A percentile compares a stretch with the other conserved stretches of the same genome.
Evolutionary conservation across 306 rosid species (phyloP).

Genomic region (Potentilla sterilis): DNA sequence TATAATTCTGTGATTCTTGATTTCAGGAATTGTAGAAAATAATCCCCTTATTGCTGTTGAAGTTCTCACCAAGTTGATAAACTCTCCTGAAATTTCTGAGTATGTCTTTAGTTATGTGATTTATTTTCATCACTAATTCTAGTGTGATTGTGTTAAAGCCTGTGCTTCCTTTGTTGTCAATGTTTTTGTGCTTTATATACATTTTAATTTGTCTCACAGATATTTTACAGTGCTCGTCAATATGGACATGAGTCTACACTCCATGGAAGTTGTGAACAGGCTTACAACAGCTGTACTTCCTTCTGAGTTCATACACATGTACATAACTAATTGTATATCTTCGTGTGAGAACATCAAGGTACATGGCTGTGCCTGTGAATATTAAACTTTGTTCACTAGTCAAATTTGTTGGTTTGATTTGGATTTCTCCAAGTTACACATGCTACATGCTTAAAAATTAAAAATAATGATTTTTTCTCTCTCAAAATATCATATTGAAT

Average conservation of each 20-base stretch:
- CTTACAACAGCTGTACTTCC: conserved; percentile 98
- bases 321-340: conserved; percentile 94
- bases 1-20: too few species aligned
- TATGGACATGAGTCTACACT: conserved; percentile 99
- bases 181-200: conserved; percentile 36
- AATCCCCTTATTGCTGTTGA: too few species aligned
- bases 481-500: background rate
- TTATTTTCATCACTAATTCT: conserved; percentile 21
- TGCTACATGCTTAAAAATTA: background rate
- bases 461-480: background rate
- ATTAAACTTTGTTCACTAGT: background rate
- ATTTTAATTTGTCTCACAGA: conserved; percentile 50
- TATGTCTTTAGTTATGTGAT: conserved; percentile 37
- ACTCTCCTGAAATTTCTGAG: too few species aligned
- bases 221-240: conserved; percentile 95
- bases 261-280: conserved; percentile 99
- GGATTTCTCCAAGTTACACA: background rate
- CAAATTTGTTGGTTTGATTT: background rate
- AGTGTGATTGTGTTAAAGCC: background rate
- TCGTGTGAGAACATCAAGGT: conserved; percentile 98
- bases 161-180: conserved; percentile 9
- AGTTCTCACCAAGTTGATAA: too few species aligned
- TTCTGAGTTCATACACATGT: conserved; percentile 89
- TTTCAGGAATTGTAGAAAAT: too few species aligned
- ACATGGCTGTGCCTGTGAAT: conserved; percentile 12